Evolutionary conservation across 2,329 filamentous ascomycete genomes (phyloP).

Genomic region (Nigrospora sphaerica): DNA sequence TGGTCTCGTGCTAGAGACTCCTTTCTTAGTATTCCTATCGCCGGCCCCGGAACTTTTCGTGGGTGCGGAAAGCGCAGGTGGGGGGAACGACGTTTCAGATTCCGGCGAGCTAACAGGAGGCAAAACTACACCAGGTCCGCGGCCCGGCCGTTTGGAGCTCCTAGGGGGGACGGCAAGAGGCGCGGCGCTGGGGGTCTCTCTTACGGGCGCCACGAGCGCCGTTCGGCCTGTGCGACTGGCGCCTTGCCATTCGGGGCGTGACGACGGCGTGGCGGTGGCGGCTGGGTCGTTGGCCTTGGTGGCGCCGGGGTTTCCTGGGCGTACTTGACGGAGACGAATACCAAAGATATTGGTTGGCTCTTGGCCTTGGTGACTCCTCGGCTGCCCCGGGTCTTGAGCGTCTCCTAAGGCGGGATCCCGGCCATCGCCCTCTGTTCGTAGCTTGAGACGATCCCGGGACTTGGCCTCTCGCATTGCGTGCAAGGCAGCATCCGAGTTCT

Average conservation of each 20-base stretch:
- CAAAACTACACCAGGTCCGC: constrained; percentile 8
- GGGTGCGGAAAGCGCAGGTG: background rate
- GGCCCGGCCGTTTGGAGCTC: constrained; percentile 33
- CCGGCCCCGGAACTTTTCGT: too few species aligned
- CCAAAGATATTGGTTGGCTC: background rate
- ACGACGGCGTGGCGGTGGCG: constrained; percentile 4
- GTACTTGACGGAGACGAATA: constrained; percentile 24
- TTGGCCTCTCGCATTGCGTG: constrained; percentile 30
- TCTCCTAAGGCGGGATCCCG: background rate
- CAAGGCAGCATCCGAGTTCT: constrained; percentile 31
- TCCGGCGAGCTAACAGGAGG: constrained; percentile 23
- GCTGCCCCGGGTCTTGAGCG: background rate
- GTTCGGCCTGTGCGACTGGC: constrained; percentile 54
- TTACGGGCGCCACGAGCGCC: constrained; percentile 56
- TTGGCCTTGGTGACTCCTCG: background rate
- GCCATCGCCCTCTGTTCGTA: background rate
- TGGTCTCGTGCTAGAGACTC: too few species aligned
- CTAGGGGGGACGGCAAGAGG: constrained; percentile 48
- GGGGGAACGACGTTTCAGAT: constrained; percentile 26
- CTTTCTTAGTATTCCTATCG: too few species aligned
- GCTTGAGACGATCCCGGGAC: constrained; percentile 27
- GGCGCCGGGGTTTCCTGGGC: background rate
- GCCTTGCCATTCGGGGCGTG: constrained; percentile 63
- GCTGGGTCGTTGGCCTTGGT: background rate
- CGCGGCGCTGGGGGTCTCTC: constrained; percentile 48